Evolutionary conservation across 129 eudicot species (phyloP).

Genomic region (Lactuca saligna): DNA sequence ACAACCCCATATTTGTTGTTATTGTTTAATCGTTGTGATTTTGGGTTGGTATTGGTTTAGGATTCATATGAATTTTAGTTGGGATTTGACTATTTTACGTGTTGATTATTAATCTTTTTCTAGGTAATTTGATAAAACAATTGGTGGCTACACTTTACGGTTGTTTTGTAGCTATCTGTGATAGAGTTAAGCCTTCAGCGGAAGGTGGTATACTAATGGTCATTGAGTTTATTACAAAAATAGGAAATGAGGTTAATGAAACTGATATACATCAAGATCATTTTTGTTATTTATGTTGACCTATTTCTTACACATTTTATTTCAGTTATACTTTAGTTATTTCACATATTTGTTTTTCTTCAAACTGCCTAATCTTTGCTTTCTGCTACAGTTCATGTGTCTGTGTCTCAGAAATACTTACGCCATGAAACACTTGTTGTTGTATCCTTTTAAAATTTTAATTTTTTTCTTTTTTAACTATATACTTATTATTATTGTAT

Average conservation of each 20-base stretch:
- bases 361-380: conserved; percentile 94
- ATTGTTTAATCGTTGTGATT: too few species aligned
- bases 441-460: too few species aligned
- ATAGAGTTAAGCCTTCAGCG: conserved; percentile 81
- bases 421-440: too few species aligned
- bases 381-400: conserved; percentile 69
- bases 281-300: not conserved
- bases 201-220: conserved; percentile 94
- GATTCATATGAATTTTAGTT: too few species aligned
- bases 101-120: too few species aligned
- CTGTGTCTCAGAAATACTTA: not conserved
- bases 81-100: too few species aligned
- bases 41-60: too few species aligned
- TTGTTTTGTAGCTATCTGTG: conserved; percentile 82
- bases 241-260: conserved; percentile 82
- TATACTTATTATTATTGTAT: not conserved
- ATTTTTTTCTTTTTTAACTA: not conserved
- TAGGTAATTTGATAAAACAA: conserved; percentile 33
- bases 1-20: too few species aligned
- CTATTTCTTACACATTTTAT: too few species aligned
- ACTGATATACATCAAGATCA: conserved; percentile 82
- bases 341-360: not conserved
- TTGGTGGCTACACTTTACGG: conserved; percentile 74
- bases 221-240: conserved; percentile 67
- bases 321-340: too few species aligned